Conservation (phyloP, 1,139 yeast species). For the Debaryomyces subglobosus region DNA sequence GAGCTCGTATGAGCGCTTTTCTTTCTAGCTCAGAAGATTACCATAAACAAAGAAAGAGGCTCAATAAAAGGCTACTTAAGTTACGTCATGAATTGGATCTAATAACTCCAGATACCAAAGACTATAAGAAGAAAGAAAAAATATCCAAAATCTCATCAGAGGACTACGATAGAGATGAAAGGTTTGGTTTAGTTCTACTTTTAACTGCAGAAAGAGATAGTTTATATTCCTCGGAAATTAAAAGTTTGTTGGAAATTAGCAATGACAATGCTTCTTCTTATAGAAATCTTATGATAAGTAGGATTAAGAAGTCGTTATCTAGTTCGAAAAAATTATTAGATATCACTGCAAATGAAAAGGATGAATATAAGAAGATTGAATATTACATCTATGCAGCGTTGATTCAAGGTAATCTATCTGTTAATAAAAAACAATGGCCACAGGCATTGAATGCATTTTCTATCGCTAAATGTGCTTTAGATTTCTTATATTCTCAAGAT, state of each 20-base stretch:
- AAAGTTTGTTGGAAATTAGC: conserved; percentile 58
- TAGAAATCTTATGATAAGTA: conserved; percentile 61
- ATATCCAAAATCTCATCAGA: conserved; percentile 43
- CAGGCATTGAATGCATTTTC: conserved; percentile 56
- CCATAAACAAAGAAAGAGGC: conserved; percentile 49
- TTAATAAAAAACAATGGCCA: conserved; percentile 63
- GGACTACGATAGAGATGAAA: conserved; percentile 49
- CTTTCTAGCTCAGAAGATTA: conserved; percentile 55
- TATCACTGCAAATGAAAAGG: conserved; percentile 37
- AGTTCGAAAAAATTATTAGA: conserved; percentile 48
- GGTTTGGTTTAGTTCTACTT: conserved; percentile 53
- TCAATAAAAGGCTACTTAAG: conserved; percentile 53
- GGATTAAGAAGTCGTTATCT: conserved; percentile 64
- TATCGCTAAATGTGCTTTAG: conserved; percentile 63
- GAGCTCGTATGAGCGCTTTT: conserved; percentile 51
- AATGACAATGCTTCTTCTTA: conserved; percentile 44
- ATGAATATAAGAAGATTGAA: conserved; percentile 50
- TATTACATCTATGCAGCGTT: conserved; percentile 61
- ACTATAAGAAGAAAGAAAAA: conserved; percentile 51
- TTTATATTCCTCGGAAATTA: conserved; percentile 68
- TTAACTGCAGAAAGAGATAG: conserved; percentile 69
- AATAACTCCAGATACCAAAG: conserved; percentile 60
- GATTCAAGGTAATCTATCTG: conserved; percentile 59
- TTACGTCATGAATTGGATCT: conserved; percentile 60
- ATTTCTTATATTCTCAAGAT: conserved; percentile 40